These are phyloP conservation scores for Tuctoria greenei DNA, from an alignment of 176 grass and related monocot species.

Conservation along the genomic window DNA sequence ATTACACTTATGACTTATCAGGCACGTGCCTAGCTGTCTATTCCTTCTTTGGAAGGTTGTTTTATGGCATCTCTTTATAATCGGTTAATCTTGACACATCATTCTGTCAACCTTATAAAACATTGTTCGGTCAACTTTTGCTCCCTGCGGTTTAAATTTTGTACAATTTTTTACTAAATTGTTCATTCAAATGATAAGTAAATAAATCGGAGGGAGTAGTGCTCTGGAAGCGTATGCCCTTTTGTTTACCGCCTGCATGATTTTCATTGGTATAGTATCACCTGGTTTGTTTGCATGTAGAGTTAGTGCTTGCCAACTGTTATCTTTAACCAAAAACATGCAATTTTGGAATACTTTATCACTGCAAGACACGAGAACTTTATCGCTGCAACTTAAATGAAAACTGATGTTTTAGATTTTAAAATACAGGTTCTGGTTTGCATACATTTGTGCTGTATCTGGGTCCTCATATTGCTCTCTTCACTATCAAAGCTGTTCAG, in stretches of 20 bases:
- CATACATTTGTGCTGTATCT: conserved; percentile 98
- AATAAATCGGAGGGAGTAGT: background rate
- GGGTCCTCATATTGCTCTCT: conserved; percentile 93
- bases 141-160: background rate
- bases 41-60: background rate
- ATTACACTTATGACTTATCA: background rate
- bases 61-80: background rate
- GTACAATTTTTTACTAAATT: background rate
- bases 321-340: background rate
- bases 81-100: background rate
- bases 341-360: conserved; percentile 11
- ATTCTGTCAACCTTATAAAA: conserved; percentile 20
- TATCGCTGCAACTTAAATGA: background rate
- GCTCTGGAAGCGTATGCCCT: background rate
- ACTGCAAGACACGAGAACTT: background rate
- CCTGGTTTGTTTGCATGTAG: conserved; percentile 9
- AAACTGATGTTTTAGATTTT: conserved; percentile 22
- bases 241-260: background rate
- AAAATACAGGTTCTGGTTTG: conserved; percentile 80
- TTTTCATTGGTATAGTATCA: background rate
- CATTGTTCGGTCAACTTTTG: background rate
- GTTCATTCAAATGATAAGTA: background rate
- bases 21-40: background rate
- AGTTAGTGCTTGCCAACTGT: background rate
- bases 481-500: conserved; percentile 95